Evolutionary conservation across 2,329 filamentous ascomycete genomes (phyloP).

Genomic region (Diaporthe amygdali): DNA sequence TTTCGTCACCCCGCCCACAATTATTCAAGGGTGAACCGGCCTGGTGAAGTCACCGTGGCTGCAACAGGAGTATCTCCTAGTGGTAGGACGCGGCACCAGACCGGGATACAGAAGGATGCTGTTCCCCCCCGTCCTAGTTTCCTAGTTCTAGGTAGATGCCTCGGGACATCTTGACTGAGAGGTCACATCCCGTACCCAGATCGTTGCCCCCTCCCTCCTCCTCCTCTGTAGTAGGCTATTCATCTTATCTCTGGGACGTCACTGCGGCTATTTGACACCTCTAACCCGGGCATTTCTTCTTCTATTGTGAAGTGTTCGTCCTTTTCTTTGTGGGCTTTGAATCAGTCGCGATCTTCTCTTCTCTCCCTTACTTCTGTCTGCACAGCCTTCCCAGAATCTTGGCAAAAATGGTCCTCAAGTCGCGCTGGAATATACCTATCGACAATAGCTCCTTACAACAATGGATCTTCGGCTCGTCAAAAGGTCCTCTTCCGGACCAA

Average conservation of each 20-base stretch:
- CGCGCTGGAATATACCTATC: slow-evolving; percentile 50
- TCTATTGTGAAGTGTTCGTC: neutral
- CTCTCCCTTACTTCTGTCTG: neutral
- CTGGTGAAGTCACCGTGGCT: slow-evolving; percentile 13
- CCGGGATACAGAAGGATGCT: slow-evolving; percentile 8
- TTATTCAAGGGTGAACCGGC: neutral
- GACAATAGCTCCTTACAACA: slow-evolving; percentile 57
- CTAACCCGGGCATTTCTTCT: neutral
- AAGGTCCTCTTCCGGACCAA: slow-evolving; percentile 46
- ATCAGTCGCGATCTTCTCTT: neutral
- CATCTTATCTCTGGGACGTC: neutral
- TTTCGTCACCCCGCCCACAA: slow-evolving; percentile 13
- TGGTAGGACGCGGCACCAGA: neutral
- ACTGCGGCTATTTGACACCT: neutral
- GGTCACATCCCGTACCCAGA: neutral
- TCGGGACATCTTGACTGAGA: slow-evolving; percentile 8
- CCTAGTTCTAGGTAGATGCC: slow-evolving; percentile 1
- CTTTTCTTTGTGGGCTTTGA: neutral
- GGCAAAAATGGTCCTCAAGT: slow-evolving; percentile 49
- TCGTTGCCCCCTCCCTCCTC: neutral
- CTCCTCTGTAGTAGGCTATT: neutral
- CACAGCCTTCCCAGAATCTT: neutral
- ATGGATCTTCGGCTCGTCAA: slow-evolving; percentile 60
- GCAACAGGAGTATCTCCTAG: neutral
- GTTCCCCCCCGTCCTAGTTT: neutral